Evolutionary conservation across 768 basidiomycete species (phyloP).

Genomic region (Tricholoma bakamatsutake): DNA sequence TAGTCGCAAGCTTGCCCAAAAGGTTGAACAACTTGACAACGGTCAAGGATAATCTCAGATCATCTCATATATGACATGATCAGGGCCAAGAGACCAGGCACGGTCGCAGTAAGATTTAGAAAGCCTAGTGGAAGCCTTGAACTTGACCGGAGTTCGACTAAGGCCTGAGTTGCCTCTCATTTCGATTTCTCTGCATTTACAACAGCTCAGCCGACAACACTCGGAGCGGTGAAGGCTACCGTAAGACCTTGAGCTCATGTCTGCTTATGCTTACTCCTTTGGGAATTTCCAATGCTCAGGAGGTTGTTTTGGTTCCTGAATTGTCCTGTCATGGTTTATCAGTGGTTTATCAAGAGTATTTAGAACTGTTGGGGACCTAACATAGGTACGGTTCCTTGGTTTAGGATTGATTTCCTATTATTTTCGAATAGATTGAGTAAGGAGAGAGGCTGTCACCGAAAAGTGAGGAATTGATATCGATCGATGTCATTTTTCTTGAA

Average conservation of each 20-base stretch:
- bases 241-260: too few relatives aligned
- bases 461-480: not conserved
- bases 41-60: constrained; percentile 12
- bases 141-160: not conserved
- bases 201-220: not conserved
- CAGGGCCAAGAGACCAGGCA: not conserved
- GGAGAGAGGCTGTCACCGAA: not conserved
- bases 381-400: constrained; percentile 5
- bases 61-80: constrained; percentile 6
- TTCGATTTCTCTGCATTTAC: not conserved
- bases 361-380: constrained; percentile 4
- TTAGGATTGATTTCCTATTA: not conserved
- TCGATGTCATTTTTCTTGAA: not conserved
- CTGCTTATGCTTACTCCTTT: constrained; percentile 2
- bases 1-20: not conserved
- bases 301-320: constrained; percentile 5
- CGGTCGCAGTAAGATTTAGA: not conserved
- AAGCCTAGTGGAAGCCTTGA: not conserved
- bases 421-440: not conserved
- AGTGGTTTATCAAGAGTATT: not conserved
- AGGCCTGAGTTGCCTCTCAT: not conserved
- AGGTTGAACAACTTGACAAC: not conserved
- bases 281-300: constrained; percentile 2
- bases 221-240: not conserved
- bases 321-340: constrained; percentile 6